These are phyloP conservation scores for Darksidea phi DNA, from an alignment of 495 filamentous ascomycete genomes.

Conservation along the genomic window DNA sequence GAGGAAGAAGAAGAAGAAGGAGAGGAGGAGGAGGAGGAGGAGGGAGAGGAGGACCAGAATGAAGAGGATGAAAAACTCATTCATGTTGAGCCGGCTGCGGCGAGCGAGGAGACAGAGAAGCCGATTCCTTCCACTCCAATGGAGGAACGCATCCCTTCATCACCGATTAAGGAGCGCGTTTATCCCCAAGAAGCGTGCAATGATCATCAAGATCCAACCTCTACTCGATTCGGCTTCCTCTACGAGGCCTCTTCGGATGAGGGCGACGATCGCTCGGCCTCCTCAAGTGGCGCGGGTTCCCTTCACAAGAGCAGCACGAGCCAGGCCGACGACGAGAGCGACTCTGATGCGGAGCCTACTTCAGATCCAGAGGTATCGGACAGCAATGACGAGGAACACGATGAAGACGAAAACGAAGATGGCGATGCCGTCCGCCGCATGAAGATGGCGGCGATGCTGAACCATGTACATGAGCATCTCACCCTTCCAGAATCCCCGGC, in stretches of 20 bases:
- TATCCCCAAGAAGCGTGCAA: too few relatives aligned
- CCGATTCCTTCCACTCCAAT: too few relatives aligned
- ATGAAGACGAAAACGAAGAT: constrained; percentile 3
- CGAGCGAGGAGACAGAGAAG: not conserved
- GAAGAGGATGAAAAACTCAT: not conserved
- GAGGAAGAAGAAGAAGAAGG: too few relatives aligned
- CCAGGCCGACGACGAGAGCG: constrained; percentile 1
- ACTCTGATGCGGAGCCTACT: constrained; percentile 11
- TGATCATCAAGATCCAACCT: too few relatives aligned
- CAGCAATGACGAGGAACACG: not conserved
- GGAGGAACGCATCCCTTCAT: too few relatives aligned
- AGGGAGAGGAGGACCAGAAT: not conserved
- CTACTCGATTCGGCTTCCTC: too few relatives aligned
- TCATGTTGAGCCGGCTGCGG: not conserved
- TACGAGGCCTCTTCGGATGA: not conserved
- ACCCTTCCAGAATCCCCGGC: too few relatives aligned
- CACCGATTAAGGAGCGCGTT: too few relatives aligned
- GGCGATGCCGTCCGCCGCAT: not conserved
- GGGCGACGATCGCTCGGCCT: not conserved
- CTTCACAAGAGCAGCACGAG: not conserved
- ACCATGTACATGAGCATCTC: not conserved
- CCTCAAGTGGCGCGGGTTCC: not conserved
- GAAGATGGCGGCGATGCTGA: not conserved
- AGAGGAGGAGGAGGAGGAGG: not conserved
- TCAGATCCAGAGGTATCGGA: not conserved